Evolutionary conservation across 2,329 filamentous ascomycete genomes (phyloP), one percentile per base, ranked within the genome.

Genomic region (Teratosphaeria pseudoeucalypti): DNA sequence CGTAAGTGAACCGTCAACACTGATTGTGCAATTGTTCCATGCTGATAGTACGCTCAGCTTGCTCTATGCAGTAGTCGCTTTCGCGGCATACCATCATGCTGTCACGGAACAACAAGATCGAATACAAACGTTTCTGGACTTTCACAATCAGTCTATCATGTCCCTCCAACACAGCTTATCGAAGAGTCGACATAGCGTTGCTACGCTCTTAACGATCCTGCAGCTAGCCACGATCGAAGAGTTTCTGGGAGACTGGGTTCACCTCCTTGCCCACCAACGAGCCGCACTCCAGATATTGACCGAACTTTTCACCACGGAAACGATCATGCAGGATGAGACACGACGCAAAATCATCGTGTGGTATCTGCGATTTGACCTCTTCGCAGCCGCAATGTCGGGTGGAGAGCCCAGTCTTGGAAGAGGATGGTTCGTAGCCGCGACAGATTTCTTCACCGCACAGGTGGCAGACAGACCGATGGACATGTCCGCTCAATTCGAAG

Each of bases 221-320:
- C 92, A 97, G 68, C 82, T 97, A 56, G 91, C 92, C 58, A 95
- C 90, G 2, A 94, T 96, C 59, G 94, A 99, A 90, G 94, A 97
- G 75, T 95, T 91, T 68, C 81, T 97, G 54, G 94, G 94, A 12
- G 94, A 99, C 71, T 97, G 91, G 91, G 85, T 95, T 57, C 96
- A 95, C 68, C 79, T 97, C 16, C 87, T 94, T 74, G 89, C 91
- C 26, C 94, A 97, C 71, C 92, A 96, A 72, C 90, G 88, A 70
- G 94, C 92, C 11, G 94, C 94, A 0, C 84, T 88, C 69, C 85
- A 90, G 63, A 87, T 97, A 67, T 77, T 97, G 54, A 87, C 82
- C 1, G 83, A 87, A 52, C 76, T 96, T 0, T 92, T 90, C 70
- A 90, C 85, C 0, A 89, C 90, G 0, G 79, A 91, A 62, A 87